These are phyloP conservation scores for Tolypocladium amazonense DNA, from an alignment of 2,329 filamentous ascomycete species.

Conservation along the genomic window DNA sequence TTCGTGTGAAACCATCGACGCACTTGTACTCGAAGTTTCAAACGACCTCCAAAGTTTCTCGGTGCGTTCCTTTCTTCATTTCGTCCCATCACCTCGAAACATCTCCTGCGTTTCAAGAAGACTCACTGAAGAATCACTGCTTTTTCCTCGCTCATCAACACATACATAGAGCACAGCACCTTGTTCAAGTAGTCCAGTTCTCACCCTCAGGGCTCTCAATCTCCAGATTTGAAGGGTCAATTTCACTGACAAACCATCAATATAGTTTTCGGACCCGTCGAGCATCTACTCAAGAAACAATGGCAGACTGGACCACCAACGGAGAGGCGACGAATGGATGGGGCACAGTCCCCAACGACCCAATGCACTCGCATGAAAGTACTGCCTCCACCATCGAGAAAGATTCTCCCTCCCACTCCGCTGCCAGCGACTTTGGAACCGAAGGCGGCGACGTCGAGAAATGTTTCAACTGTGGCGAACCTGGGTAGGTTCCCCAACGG, in stretches of 20 bases:
- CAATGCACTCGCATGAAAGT: neutral
- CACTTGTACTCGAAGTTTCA: no score
- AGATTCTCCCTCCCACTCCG: neutral
- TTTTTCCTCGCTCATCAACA: no score
- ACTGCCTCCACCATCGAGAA: neutral
- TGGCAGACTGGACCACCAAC: conserved; percentile 1
- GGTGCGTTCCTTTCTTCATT: no score
- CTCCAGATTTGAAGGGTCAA: neutral
- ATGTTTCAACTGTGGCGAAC: conserved; percentile 26
- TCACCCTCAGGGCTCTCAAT: neutral
- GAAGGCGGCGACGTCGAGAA: conserved; percentile 7
- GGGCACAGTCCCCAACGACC: neutral
- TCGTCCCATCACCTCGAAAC: no score
- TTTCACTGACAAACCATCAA: neutral
- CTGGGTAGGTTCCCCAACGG: conserved; percentile 15
- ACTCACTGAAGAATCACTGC: no score
- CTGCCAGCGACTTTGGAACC: neutral
- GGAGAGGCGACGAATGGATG: neutral
- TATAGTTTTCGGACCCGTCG: neutral
- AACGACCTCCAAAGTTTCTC: no score
- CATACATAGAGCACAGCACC: no score
- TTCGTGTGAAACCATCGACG: no score
- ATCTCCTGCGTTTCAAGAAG: no score
- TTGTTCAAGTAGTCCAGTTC: neutral
- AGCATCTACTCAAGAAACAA: neutral